Evolutionary conservation across 2,329 filamentous ascomycete genomes (phyloP).

Genomic region (Neofusicoccum cordaticola): DNA sequence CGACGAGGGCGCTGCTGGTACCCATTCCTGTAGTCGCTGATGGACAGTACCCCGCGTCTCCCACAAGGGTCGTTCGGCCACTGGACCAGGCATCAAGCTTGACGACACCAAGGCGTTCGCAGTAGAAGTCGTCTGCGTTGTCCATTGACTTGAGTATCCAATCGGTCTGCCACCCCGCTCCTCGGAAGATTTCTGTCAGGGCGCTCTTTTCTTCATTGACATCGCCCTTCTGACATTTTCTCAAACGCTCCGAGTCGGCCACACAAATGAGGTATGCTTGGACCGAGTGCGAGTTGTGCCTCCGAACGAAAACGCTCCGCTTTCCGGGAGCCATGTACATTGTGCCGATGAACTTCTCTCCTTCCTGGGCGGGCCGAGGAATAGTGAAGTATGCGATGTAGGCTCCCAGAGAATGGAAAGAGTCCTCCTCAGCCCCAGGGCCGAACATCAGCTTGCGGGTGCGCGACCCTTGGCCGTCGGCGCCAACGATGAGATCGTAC

Average conservation of each 20-base stretch:
- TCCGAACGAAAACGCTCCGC: conserved; percentile 42
- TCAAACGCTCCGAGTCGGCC: neutral
- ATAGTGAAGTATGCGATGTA: conserved; percentile 41
- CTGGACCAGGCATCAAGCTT: conserved; percentile 44
- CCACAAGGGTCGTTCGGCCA: conserved; percentile 51
- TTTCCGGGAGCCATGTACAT: conserved; percentile 36
- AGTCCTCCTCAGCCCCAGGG: conserved; percentile 17
- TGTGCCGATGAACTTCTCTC: conserved; percentile 38
- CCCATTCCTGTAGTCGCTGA: conserved; percentile 52
- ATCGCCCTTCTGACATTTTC: conserved; percentile 25
- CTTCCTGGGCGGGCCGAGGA: conserved; percentile 26
- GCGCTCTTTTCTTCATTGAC: conserved; percentile 40
- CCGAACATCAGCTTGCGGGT: conserved; percentile 36
- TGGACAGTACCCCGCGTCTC: conserved; percentile 55
- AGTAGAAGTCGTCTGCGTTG: conserved; percentile 47
- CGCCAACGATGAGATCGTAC: conserved; percentile 55
- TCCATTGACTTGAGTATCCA: conserved; percentile 45
- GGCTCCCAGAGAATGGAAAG: conserved; percentile 24
- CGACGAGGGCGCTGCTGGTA: conserved; percentile 47
- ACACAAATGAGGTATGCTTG: conserved; percentile 35
- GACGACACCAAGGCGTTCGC: conserved; percentile 44
- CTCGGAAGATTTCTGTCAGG: conserved; percentile 40
- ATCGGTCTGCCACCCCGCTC: conserved; percentile 46
- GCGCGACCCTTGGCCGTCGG: conserved; percentile 55
- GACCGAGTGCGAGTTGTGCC: conserved; percentile 36